Conservation (phyloP, 768 basidiomycete species). For the Termitomyces sp. region DNA sequence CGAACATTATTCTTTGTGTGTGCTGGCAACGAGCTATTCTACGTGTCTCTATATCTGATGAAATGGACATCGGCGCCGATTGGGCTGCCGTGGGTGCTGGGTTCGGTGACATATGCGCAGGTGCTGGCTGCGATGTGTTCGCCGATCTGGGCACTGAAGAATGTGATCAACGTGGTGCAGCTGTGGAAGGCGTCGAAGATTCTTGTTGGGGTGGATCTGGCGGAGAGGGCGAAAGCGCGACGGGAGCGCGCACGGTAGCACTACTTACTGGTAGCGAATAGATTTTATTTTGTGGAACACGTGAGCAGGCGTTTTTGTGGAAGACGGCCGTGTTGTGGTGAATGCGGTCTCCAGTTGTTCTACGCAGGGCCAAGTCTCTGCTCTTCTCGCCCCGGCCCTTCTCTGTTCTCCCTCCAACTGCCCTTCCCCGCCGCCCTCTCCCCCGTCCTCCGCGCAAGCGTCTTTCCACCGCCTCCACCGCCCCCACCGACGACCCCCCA, state of each 20-base stretch:
- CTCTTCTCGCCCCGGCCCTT: constrained; percentile 24
- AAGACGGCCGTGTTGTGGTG: constrained; percentile 17
- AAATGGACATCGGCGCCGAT: constrained; percentile 79
- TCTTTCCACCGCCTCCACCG: constrained; percentile 10
- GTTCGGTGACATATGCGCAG: constrained; percentile 71
- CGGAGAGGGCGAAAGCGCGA: constrained; percentile 72
- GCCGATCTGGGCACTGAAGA: constrained; percentile 78
- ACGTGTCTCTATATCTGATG: constrained; percentile 91
- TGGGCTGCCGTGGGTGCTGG: constrained; percentile 36
- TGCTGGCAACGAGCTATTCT: constrained; percentile 94
- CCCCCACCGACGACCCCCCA: constrained; percentile 15
- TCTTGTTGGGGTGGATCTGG: constrained; percentile 89
- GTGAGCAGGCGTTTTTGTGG: constrained; percentile 15
- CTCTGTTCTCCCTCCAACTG: constrained; percentile 11
- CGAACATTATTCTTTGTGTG: constrained; percentile 89
- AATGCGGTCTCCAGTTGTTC: constrained; percentile 39
- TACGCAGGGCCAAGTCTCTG: constrained; percentile 38
- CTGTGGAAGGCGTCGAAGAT: constrained; percentile 98
- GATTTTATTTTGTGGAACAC: not conserved
- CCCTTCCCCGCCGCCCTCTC: constrained; percentile 7
- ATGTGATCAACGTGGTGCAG: constrained; percentile 93
- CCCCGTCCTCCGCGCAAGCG: constrained; percentile 5
- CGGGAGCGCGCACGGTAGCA: constrained; percentile 31
- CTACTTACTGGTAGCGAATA: not conserved
- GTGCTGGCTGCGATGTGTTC: constrained; percentile 59